Conservation (phyloP, 495 filamentous ascomycete genomes). For the Aspergillus wentii region DNA sequence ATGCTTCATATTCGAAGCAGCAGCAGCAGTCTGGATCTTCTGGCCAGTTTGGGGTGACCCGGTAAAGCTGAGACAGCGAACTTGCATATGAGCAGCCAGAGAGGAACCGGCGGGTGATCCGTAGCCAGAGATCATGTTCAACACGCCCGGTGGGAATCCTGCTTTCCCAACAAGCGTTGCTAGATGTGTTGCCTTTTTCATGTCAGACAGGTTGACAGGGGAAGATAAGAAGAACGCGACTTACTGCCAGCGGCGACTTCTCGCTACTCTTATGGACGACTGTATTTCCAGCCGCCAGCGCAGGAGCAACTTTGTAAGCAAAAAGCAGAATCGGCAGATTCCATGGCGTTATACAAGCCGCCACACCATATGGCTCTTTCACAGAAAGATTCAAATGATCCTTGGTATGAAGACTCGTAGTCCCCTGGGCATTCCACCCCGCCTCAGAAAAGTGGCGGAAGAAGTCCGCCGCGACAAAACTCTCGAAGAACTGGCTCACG, state of each 20-base stretch:
- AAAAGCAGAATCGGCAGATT: slow-evolving; percentile 87
- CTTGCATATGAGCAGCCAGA: not conserved
- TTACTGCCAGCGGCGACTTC: slow-evolving; percentile 68
- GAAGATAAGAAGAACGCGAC: not conserved
- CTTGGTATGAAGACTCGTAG: slow-evolving; percentile 76
- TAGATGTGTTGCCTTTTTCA: slow-evolving; percentile 51
- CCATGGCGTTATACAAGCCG: slow-evolving; percentile 81
- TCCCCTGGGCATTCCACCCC: slow-evolving; percentile 48
- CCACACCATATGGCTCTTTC: slow-evolving; percentile 72
- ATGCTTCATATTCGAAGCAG: slow-evolving; percentile 35
- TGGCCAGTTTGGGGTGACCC: slow-evolving; percentile 1
- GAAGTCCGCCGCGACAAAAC: no score
- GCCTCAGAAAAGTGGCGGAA: slow-evolving; percentile 33
- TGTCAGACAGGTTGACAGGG: not conserved
- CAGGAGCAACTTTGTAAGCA: slow-evolving; percentile 82
- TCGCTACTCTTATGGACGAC: slow-evolving; percentile 82
- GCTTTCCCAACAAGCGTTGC: slow-evolving; percentile 72
- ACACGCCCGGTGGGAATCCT: slow-evolving; percentile 80
- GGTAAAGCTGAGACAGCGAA: slow-evolving; percentile 6
- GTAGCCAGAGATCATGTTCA: slow-evolving; percentile 81
- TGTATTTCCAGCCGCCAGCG: slow-evolving; percentile 73
- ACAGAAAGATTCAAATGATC: slow-evolving; percentile 76
- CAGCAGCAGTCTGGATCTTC: slow-evolving; percentile 9
- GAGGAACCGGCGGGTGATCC: slow-evolving; percentile 58
- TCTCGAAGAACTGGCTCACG: no score